Conservation (phyloP, 1,284 basidiomycete genomes). For the Pseudozyma sp. region DNA sequence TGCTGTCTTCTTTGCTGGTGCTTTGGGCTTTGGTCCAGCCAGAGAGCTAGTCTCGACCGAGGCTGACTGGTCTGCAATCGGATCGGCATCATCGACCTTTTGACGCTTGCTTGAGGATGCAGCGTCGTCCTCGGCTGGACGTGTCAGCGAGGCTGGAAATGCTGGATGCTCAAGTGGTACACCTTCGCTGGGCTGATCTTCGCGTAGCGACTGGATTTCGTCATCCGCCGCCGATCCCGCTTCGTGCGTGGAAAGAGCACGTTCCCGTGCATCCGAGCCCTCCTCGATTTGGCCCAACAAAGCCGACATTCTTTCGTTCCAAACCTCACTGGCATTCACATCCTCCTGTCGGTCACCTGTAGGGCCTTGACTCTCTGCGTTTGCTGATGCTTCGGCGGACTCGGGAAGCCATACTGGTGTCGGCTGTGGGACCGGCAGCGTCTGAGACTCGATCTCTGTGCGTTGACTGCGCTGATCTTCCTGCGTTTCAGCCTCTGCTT, state of each 20-base stretch:
- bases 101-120: conserved; percentile 7
- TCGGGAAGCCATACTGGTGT: background rate
- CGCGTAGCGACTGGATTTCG: no score
- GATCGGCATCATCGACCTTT: conserved; percentile 4
- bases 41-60: background rate
- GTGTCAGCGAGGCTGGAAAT: background rate
- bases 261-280: background rate
- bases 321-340: background rate
- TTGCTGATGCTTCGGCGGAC: background rate
- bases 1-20: conserved; percentile 1
- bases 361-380: background rate
- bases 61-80: background rate
- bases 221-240: no score
- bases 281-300: conserved; percentile 6
- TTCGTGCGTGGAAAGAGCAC: background rate
- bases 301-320: conserved; percentile 4
- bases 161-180: background rate
- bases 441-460: background rate
- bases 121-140: conserved; percentile 7
- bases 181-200: background rate
- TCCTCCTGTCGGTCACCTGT: background rate
- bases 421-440: background rate
- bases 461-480: background rate
- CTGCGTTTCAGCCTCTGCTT: background rate
- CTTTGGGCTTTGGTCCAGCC: conserved; percentile 4